Evolutionary conservation across 1,139 yeast species (phyloP).

Genomic region (Nematodospora anomalae): DNA sequence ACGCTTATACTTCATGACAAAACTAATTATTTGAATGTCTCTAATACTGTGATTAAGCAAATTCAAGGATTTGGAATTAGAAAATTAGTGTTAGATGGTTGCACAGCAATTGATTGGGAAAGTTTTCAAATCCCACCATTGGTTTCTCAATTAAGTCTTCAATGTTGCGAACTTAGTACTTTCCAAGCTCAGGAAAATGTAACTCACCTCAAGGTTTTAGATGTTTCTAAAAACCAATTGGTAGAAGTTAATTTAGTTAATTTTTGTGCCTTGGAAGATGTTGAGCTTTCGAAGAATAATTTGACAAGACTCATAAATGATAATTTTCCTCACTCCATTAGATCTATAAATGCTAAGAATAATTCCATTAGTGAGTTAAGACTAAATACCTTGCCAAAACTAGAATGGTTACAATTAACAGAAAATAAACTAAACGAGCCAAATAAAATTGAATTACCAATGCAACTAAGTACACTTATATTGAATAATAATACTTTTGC

Average conservation of each 20-base stretch:
- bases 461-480: conserved; percentile 10
- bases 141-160: conserved; percentile 12
- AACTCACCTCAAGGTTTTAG: conserved; percentile 8
- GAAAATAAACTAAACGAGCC: conserved; percentile 11
- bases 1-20: conserved; percentile 4
- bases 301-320: conserved; percentile 4
- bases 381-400: conserved; percentile 6
- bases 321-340: conserved; percentile 9
- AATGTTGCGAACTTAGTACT: conserved; percentile 10
- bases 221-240: conserved; percentile 12
- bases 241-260: conserved; percentile 8
- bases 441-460: conserved; percentile 9
- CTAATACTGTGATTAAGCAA: conserved; percentile 9
- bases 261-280: conserved; percentile 10
- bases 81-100: conserved; percentile 13
- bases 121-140: conserved; percentile 10
- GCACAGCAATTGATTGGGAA: conserved; percentile 13
- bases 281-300: conserved; percentile 13
- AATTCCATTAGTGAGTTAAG: conserved; percentile 10
- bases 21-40: conserved; percentile 9
- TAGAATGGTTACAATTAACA: conserved; percentile 13
- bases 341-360: conserved; percentile 13
- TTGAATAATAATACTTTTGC: conserved; percentile 11
- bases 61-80: conserved; percentile 13
- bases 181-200: conserved; percentile 7